Base-by-base conservation (phyloP, 192 early-diverging fungal species). In the Coemansia sp. region DNA sequence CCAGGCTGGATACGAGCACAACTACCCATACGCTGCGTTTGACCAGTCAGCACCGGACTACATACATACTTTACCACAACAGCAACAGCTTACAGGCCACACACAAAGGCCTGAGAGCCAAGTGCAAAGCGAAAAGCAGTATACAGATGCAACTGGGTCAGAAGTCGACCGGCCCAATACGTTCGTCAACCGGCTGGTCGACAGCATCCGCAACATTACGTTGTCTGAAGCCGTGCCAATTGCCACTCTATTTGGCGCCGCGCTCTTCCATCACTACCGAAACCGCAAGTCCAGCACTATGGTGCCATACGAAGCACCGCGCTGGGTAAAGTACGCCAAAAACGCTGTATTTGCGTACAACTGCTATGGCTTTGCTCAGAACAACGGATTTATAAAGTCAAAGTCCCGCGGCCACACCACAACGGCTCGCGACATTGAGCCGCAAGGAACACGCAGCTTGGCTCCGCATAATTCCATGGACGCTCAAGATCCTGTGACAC, bases 311-410 rank as follows among this genome's bases (percentile, higher is more conserved):
- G 42, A 65, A 57, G 56, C 54, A 51, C 75, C 66, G n/a, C 48
- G 50, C 7, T 78, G 75, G 75, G 50, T 72, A 11, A 64, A 68
- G 22, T 66, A 78, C 23, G 47, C 68, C 17, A 59, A 59, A n/a
- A 72, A 69, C 55, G 59, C 71, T 5, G 49, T 65, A 12, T 60
- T 65, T 54, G 65, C 69, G 3, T 60, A 69, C 64, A 65, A 56
- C 31, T 60, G 66, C 14, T 72, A 69, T 38, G 62, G 69, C 0
- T 68, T 68, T 28, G 25, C 72, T 15, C 68, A 64, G 42, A 37
- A 49, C 14, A 42, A 62, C 25, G 36, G 56, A 6, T 48, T 60
- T 48, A 48, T 60, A 20, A 60, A 60, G 19, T 5, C 54, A 0
- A 26, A 23, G 47, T 2, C 12, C 14, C 42, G 42, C 12, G n/a